phyloP scores from a whole-genome alignment of 768 basidiomycete species.

The Calocybe indica region DNA sequence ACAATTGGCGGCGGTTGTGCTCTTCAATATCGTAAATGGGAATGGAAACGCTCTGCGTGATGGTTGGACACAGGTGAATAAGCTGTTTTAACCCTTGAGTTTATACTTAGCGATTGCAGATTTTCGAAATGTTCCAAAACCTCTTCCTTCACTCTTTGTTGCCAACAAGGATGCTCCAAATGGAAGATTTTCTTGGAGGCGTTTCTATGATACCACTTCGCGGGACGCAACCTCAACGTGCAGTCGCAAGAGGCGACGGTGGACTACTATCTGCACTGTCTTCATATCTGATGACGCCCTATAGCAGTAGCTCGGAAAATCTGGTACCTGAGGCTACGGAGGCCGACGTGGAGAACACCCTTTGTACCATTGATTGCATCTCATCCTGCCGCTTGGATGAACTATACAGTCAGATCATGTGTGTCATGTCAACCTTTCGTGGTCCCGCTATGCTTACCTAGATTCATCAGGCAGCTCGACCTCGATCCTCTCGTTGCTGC shows the following conservation, averaged over 20 bases:
- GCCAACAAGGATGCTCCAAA: conserved; percentile 86
- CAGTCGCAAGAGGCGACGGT: conserved; percentile 69
- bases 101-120: conserved; percentile 34
- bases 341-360: conserved; percentile 86
- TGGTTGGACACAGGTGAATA: conserved; percentile 82
- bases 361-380: conserved; percentile 94
- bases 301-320: conserved; percentile 67
- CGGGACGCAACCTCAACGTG: conserved; percentile 59
- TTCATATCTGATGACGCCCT: conserved; percentile 95
- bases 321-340: conserved; percentile 86
- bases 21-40: conserved; percentile 97
- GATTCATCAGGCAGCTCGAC: conserved; percentile 58
- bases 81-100: neutral
- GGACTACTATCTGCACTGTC: conserved; percentile 91
- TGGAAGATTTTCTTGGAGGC: conserved; percentile 98
- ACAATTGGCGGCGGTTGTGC: conserved; percentile 92
- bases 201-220: conserved; percentile 88
- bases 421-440: conserved; percentile 21
- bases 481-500: conserved; percentile 78
- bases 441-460: conserved; percentile 1
- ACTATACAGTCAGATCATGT: conserved; percentile 92
- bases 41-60: conserved; percentile 91
- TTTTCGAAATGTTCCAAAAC: conserved; percentile 98
- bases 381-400: conserved; percentile 91
- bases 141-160: conserved; percentile 91